Conservation (phyloP, 441 rosid species). For the Adansonia rubrostipa region DNA sequence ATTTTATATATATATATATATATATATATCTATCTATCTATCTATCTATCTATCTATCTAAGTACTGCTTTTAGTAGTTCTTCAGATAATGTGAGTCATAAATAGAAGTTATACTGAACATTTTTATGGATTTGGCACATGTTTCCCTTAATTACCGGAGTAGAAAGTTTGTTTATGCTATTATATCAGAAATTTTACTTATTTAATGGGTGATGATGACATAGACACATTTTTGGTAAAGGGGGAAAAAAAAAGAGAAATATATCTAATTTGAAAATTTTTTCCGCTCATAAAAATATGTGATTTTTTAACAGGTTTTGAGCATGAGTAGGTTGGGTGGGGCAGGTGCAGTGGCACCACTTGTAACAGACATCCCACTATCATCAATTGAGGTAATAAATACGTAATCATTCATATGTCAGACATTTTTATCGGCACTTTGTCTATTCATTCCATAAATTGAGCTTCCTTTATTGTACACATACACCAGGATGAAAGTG, state of each 20-base stretch:
- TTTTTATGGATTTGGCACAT: background rate
- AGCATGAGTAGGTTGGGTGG: constrained; percentile 99
- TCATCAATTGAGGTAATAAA: constrained; percentile 83
- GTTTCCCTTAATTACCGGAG: background rate
- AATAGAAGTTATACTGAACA: background rate
- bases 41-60: too few relatives aligned
- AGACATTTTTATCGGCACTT: background rate
- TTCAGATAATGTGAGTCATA: background rate
- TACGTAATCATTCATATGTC: background rate
- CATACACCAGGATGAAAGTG: constrained; percentile 63
- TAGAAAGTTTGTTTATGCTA: constrained; percentile 3
- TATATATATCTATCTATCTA: too few relatives aligned
- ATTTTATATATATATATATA: too few relatives aligned
- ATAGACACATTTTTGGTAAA: background rate
- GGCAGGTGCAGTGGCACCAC: constrained; percentile 99
- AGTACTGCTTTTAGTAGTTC: background rate
- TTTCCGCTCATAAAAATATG: background rate
- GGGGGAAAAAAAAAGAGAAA: background rate
- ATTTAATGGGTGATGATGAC: background rate
- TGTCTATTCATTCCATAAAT: constrained; percentile 2
- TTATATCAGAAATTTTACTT: constrained; percentile 23
- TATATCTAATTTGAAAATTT: too few relatives aligned
- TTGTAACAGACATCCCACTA: constrained; percentile 89
- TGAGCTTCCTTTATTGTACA: background rate
- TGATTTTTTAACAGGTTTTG: constrained; percentile 63